phyloP scores from a whole-genome alignment of 1,284 basidiomycete genomes.

The Phellopilus nigrolimitatus region DNA sequence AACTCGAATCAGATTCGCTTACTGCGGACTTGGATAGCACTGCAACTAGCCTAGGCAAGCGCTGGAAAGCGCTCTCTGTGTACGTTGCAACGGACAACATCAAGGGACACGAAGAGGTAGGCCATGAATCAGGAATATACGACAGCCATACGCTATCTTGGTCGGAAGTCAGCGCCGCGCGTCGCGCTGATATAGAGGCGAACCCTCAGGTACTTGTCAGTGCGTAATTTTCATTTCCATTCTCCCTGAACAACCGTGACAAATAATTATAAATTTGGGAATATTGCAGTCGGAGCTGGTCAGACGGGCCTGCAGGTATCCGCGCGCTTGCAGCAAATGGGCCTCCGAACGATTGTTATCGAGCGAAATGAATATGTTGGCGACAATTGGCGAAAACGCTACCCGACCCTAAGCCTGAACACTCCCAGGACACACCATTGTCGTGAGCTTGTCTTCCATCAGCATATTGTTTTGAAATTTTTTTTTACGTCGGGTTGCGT shows the following conservation, averaged over 20 bases:
- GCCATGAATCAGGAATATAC: slow-evolving; percentile 30
- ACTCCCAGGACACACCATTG: slow-evolving; percentile 35
- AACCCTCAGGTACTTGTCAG: slow-evolving; percentile 34
- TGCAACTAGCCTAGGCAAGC: slow-evolving; percentile 12
- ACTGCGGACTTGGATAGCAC: slow-evolving; percentile 6
- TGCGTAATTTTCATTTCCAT: slow-evolving; percentile 9
- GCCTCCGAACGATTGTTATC: slow-evolving; percentile 43
- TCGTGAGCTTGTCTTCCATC: slow-evolving; percentile 25
- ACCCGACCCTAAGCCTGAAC: slow-evolving; percentile 47
- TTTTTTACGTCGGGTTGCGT: too few species aligned
- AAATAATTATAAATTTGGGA: background rate
- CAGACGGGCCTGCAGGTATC: slow-evolving; percentile 50
- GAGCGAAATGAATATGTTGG: slow-evolving; percentile 45
- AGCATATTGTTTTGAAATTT: background rate
- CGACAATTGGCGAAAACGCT: slow-evolving; percentile 51
- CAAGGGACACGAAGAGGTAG: slow-evolving; percentile 33
- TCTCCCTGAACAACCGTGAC: background rate
- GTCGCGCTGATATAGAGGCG: slow-evolving; percentile 28
- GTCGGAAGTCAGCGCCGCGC: slow-evolving; percentile 28
- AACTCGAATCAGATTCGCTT: slow-evolving; percentile 15
- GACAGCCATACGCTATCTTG: slow-evolving; percentile 32
- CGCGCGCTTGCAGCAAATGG: slow-evolving; percentile 49
- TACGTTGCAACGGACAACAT: slow-evolving; percentile 30
- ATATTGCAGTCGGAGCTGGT: slow-evolving; percentile 44
- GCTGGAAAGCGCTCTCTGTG: slow-evolving; percentile 33